phyloP scores from a whole-genome alignment of 2,329 filamentous ascomycete species.

The Calonectria leucothoes region DNA sequence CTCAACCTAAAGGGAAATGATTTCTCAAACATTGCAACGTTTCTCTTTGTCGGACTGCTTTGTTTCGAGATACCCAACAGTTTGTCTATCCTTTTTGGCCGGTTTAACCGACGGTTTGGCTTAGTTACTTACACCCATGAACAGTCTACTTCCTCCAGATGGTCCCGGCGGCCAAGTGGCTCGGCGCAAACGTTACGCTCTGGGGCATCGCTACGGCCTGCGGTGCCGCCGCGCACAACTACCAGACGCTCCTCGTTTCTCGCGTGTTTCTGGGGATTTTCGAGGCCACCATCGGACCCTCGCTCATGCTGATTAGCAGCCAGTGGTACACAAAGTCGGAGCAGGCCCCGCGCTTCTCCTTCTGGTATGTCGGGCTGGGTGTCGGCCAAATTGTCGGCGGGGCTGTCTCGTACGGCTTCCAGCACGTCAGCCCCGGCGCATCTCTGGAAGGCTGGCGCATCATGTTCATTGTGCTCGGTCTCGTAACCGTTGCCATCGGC shows the following conservation, averaged over 20 bases:
- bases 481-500: conserved; percentile 51
- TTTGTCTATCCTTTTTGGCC: conserved; percentile 40
- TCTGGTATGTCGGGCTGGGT: conserved; percentile 72
- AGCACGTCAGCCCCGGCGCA: conserved; percentile 64
- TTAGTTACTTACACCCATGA: not conserved
- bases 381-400: conserved; percentile 72
- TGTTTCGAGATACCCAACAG: conserved; percentile 71
- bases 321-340: conserved; percentile 73
- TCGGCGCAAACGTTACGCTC: conserved; percentile 67
- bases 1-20: conserved; percentile 66
- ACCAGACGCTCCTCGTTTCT: conserved; percentile 63
- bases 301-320: conserved; percentile 69
- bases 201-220: conserved; percentile 69
- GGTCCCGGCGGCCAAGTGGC: conserved; percentile 70
- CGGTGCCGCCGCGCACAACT: conserved; percentile 65
- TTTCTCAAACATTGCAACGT: conserved; percentile 71
- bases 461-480: conserved; percentile 77
- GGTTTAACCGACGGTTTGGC: not conserved
- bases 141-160: conserved; percentile 69
- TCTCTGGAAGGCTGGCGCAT: conserved; percentile 73
- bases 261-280: conserved; percentile 71
- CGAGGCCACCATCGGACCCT: conserved; percentile 70
- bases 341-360: conserved; percentile 67
- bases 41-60: conserved; percentile 71
- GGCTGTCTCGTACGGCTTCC: conserved; percentile 72